Base-by-base conservation (phyloP, 2,329 filamentous ascomycete genomes). In the Lachnellula cervina region DNA sequence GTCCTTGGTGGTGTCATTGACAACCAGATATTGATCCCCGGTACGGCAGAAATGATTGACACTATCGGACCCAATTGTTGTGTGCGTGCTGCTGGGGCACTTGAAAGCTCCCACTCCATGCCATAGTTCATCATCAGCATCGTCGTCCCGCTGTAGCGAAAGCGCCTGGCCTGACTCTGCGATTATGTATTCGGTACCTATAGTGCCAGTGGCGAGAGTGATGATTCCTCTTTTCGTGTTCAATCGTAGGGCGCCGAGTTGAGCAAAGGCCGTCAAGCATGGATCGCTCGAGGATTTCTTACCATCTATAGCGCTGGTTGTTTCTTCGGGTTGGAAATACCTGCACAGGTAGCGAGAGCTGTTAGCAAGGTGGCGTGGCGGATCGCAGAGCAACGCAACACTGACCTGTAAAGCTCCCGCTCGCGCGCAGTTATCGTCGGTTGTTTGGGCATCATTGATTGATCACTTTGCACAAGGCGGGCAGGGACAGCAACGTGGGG, bases 221-320 rank as follows among this genome's bases (percentile, higher is more conserved):
- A 81, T 73, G 59, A 81, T 71, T 37, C 71, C 74, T 13, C 78
- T 73, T 55, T 75, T 74, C 23, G 73, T 73, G 42, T 74, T 70
- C 54, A 82, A 67, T 2, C 77, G 72, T 14, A 81, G 68, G 0
- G 77, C 73, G 13, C 74, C 76, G 16, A 82, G 71, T 63, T 82
- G 79, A 2, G 79, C 70, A 58, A 76, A 73, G 1, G 73, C 72
- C 2, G 72, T 72, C 21, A 80, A 70, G 47, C 70, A 72, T 2
- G 74, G 74, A 65, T 75, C 78, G 48, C 46, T 55, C 1, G 66
- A 62, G 17, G 65, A 51, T 54, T 45, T 55, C 14, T 45, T 19
- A 21, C 42, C 51, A 40, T 51, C 42, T 14, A 46, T 28, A 5
- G 17, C 28, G 13, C 1, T 51, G 9, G 37, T 40, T n/a, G 49